phyloP scores from a whole-genome alignment of 2,329 filamentous ascomycete species.

The Sclerotinia glacialis region DNA sequence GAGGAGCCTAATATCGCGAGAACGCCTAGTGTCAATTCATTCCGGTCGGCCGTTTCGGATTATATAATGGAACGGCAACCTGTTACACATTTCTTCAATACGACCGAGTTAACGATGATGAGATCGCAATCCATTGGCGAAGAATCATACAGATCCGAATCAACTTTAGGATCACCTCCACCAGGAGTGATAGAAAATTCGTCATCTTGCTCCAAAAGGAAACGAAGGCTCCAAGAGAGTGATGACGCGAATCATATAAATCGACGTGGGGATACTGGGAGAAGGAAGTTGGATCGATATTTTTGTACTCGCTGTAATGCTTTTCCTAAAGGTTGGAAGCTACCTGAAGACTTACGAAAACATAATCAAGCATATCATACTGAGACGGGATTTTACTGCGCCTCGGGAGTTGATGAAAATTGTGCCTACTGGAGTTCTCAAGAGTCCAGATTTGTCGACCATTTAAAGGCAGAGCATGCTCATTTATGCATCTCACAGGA shows the following conservation, averaged over 20 bases:
- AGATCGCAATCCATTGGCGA: background rate
- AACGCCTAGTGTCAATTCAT: background rate
- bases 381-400: conserved; percentile 9
- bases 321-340: conserved; percentile 12
- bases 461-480: conserved; percentile 11
- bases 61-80: background rate
- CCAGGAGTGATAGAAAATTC: background rate
- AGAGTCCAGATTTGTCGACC: conserved; percentile 4
- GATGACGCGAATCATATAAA: background rate
- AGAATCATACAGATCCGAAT: conserved; percentile 1
- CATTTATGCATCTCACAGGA: background rate
- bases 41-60: background rate
- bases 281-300: conserved; percentile 8
- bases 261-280: conserved; percentile 6
- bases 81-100: background rate
- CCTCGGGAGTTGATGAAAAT: background rate
- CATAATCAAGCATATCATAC: conserved; percentile 11
- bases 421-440: conserved; percentile 13
- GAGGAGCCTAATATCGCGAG: background rate
- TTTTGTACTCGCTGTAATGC: conserved; percentile 6
- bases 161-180: conserved; percentile 3
- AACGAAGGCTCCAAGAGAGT: background rate
- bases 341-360: conserved; percentile 7
- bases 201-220: background rate
- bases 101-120: background rate